Conservation (phyloP, 1,284 basidiomycete species). For the Anthracocystis setariae region DNA sequence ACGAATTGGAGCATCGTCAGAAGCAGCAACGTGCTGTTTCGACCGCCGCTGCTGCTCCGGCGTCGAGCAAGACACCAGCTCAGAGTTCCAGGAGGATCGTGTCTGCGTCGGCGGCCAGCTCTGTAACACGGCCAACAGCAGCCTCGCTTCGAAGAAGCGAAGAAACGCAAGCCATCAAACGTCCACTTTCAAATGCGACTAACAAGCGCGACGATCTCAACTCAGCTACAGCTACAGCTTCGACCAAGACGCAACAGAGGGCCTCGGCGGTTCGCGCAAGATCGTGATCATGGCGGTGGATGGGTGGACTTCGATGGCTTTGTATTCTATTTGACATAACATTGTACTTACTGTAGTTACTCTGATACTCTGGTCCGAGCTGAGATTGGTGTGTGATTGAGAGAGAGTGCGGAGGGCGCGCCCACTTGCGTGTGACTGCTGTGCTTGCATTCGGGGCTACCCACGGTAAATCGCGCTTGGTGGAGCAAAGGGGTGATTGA, state of each 20-base stretch:
- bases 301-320: too few relatives aligned
- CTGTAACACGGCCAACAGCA: slow-evolving; percentile 33
- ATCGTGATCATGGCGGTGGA: slow-evolving; percentile 8
- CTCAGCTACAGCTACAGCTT: not conserved
- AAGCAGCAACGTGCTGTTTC: not conserved
- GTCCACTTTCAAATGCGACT: slow-evolving; percentile 35
- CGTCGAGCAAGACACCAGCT: slow-evolving; percentile 20
- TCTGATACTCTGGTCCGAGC: too few relatives aligned
- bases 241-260: slow-evolving; percentile 8
- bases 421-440: too few relatives aligned
- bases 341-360: too few relatives aligned
- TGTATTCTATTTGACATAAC: too few relatives aligned
- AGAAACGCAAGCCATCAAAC: slow-evolving; percentile 15
- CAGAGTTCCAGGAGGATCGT: slow-evolving; percentile 21
- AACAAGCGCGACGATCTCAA: slow-evolving; percentile 15
- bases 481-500: too few relatives aligned
- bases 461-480: too few relatives aligned
- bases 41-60: slow-evolving; percentile 1
- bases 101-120: slow-evolving; percentile 22
- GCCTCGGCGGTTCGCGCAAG: slow-evolving; percentile 13
- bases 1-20: slow-evolving; percentile 24
- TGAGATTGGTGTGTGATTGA: too few relatives aligned
- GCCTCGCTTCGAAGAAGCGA: slow-evolving; percentile 27
- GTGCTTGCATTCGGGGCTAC: too few relatives aligned
- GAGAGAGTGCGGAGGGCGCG: too few relatives aligned